A percentile compares a stretch with the other conserved stretches of the same genome.
Evolutionary conservation across 164 flowering plant genomes (phyloP).

Genomic region (Aristolochia fimbriata): DNA sequence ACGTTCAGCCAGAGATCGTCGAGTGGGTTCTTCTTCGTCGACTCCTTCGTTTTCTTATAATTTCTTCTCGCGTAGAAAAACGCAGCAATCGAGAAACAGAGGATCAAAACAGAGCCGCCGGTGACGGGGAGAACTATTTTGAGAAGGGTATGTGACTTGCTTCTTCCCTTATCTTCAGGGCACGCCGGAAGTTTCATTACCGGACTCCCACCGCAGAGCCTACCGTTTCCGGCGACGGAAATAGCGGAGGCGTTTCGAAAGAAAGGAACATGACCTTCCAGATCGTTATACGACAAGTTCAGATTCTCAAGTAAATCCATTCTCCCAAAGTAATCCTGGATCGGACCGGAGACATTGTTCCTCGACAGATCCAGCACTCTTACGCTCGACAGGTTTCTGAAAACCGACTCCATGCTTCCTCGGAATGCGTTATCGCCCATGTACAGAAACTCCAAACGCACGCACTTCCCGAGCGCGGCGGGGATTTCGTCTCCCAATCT

Average conservation of each 20-base stretch:
- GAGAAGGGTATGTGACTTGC: background rate
- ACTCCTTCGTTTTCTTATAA: background rate
- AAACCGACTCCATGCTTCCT: constrained; percentile 1
- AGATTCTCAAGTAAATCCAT: background rate
- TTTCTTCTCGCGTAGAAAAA: constrained; percentile 1
- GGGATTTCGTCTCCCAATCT: constrained; percentile 10
- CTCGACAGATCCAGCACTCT: constrained; percentile 1
- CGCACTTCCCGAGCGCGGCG: constrained; percentile 11
- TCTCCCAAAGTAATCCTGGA: constrained; percentile 1
- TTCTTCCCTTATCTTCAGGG: background rate
- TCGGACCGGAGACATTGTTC: constrained; percentile 7
- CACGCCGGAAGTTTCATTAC: constrained; percentile 8
- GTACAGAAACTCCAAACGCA: background rate
- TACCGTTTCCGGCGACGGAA: constrained; percentile 4
- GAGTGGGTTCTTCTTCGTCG: background rate
- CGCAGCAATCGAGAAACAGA: background rate
- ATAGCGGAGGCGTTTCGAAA: constrained; percentile 16
- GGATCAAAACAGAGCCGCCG: background rate
- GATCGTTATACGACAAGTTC: constrained; percentile 12
- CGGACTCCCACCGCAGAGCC: constrained; percentile 10
- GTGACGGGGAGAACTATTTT: background rate
- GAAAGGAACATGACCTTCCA: constrained; percentile 10
- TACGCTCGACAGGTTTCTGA: background rate
- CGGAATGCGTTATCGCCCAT: constrained; percentile 1
- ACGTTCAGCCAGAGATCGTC: constrained; percentile 5